Evolutionary conservation across 2,329 filamentous ascomycete genomes (phyloP).

Genomic region (Cercospora sesami): DNA sequence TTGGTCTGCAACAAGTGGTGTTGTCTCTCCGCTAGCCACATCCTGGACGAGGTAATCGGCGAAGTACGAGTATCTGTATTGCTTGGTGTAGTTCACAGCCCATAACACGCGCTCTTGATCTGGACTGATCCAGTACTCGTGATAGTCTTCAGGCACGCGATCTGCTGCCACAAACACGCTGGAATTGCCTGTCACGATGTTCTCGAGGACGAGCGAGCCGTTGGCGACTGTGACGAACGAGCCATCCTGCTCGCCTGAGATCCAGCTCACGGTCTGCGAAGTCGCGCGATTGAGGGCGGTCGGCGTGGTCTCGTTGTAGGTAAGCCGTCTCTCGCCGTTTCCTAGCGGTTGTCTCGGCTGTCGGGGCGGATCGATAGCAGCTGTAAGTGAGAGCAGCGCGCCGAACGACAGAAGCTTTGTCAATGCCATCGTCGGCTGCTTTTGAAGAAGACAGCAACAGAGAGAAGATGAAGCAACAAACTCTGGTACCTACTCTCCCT

Average conservation of each 20-base stretch:
- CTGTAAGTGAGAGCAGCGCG: slow-evolving; percentile 17
- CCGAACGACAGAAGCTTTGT: slow-evolving; percentile 10
- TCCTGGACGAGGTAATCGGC: slow-evolving; percentile 67
- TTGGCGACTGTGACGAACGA: slow-evolving; percentile 58
- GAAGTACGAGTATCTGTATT: slow-evolving; percentile 68
- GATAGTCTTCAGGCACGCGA: slow-evolving; percentile 56
- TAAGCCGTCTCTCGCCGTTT: slow-evolving; percentile 21
- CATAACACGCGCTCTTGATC: slow-evolving; percentile 62
- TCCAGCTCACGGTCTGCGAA: slow-evolving; percentile 49
- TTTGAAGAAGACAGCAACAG: background rate
- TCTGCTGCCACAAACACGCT: slow-evolving; percentile 60
- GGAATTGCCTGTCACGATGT: slow-evolving; percentile 59
- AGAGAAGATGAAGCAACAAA: background rate
- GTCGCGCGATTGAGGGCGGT: slow-evolving; percentile 16
- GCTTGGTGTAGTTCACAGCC: slow-evolving; percentile 65
- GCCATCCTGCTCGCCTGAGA: slow-evolving; percentile 60
- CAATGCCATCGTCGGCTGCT: slow-evolving; percentile 15
- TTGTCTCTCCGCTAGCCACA: slow-evolving; percentile 56
- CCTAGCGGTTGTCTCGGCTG: slow-evolving; percentile 23
- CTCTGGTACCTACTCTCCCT: background rate
- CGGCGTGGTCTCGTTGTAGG: slow-evolving; percentile 27
- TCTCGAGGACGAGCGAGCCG: slow-evolving; percentile 60
- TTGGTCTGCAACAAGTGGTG: slow-evolving; percentile 60
- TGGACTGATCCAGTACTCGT: slow-evolving; percentile 62
- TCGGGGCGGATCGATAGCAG: slow-evolving; percentile 24